These are phyloP conservation scores for Saccharomyces eubayanus DNA, from an alignment of 805 yeast species.

Conservation along the genomic window DNA sequence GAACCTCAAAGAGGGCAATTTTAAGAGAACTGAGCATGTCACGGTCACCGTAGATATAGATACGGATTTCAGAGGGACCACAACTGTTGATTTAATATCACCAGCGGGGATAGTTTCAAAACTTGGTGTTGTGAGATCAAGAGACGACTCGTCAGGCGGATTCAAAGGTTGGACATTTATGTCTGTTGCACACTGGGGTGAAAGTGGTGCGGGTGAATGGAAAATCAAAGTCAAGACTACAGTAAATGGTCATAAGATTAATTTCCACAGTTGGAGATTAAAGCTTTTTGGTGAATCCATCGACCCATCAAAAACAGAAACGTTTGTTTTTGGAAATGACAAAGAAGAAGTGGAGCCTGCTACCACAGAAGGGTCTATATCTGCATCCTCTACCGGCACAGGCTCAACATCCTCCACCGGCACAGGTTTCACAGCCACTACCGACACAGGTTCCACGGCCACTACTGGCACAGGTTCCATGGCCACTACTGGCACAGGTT, in stretches of 20 bases:
- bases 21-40: conserved; percentile 76
- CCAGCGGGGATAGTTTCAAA: conserved; percentile 70
- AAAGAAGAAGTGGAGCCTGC: conserved; percentile 12
- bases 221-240: conserved; percentile 51
- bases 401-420: conserved; percentile 1
- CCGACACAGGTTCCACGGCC: conserved; percentile 3
- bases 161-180: conserved; percentile 83
- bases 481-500: conserved; percentile 2
- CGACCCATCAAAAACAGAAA: conserved; percentile 54
- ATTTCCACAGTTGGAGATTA: conserved; percentile 63
- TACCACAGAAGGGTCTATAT: background rate
- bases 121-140: conserved; percentile 57
- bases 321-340: conserved; percentile 40
- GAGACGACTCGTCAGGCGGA: conserved; percentile 52
- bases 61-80: conserved; percentile 59
- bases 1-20: conserved; percentile 45
- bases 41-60: conserved; percentile 69
- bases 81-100: conserved; percentile 55
- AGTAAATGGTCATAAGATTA: conserved; percentile 32
- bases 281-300: conserved; percentile 73
- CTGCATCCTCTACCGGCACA: conserved; percentile 3
- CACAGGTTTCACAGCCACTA: conserved; percentile 3
- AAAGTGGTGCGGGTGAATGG: conserved; percentile 85
- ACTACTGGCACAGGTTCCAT: conserved; percentile 2
- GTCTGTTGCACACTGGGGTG: conserved; percentile 99